These are phyloP conservation scores for Fusarium papillatum DNA, from an alignment of 2,329 filamentous ascomycete species.

Conservation along the genomic window DNA sequence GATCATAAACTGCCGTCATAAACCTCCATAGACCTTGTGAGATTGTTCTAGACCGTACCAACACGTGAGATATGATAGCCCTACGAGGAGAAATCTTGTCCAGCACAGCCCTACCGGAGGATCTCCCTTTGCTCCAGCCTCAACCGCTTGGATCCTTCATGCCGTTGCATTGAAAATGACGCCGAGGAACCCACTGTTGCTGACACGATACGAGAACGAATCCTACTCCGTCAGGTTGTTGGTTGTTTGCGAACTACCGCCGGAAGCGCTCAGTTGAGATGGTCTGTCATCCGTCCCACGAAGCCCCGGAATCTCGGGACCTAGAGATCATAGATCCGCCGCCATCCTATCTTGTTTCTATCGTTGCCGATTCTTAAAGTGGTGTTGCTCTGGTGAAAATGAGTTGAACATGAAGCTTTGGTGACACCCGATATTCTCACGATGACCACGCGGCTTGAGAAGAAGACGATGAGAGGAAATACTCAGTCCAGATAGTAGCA, in stretches of 20 bases:
- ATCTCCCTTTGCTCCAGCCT: background rate
- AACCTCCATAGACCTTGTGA: no score
- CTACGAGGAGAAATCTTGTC: background rate
- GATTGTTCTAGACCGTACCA: background rate
- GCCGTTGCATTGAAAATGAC: background rate
- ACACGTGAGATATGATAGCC: background rate
- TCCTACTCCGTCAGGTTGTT: background rate
- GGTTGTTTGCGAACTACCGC: background rate
- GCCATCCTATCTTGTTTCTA: background rate
- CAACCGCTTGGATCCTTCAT: background rate
- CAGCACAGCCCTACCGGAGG: background rate
- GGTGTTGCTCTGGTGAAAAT: background rate
- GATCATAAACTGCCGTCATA: background rate
- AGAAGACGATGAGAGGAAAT: background rate
- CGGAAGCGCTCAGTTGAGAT: background rate
- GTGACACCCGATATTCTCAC: background rate
- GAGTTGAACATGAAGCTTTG: background rate
- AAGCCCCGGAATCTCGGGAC: background rate
- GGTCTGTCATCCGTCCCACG: rapidly evolving
- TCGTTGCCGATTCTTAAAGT: background rate
- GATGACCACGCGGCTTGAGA: background rate
- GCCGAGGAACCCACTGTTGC: background rate
- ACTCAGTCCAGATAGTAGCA: background rate
- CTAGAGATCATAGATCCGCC: background rate
- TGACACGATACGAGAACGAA: background rate